phyloP scores from a whole-genome alignment of 176 grass and related monocot species.

The Phragmites australis region DNA sequence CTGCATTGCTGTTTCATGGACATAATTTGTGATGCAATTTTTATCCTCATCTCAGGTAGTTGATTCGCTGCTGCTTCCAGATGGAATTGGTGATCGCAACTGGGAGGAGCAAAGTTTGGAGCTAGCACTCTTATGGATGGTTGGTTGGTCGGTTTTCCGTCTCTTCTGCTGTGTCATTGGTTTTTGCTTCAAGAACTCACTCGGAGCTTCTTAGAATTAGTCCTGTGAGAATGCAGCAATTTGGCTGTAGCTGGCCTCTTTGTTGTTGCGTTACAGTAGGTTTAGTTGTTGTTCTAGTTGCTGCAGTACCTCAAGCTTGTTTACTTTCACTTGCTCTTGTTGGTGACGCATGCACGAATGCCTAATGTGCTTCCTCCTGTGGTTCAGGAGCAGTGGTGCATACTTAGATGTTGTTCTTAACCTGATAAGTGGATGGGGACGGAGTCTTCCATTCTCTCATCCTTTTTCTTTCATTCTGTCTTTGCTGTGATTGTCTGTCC shows the following conservation, averaged over 20 bases:
- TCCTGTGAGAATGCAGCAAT: slow-evolving; percentile 40
- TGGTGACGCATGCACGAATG: slow-evolving; percentile 43
- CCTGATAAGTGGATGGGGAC: slow-evolving; percentile 41
- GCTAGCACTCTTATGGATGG: slow-evolving; percentile 12
- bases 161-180: slow-evolving; percentile 46
- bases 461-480: background rate
- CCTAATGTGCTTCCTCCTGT: slow-evolving; percentile 35
- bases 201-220: slow-evolving; percentile 40
- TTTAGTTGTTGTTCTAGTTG: slow-evolving; percentile 46
- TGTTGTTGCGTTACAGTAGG: slow-evolving; percentile 53
- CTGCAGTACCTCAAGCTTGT: slow-evolving; percentile 43
- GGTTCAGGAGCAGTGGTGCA: slow-evolving; percentile 35
- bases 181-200: slow-evolving; percentile 64
- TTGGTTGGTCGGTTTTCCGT: slow-evolving; percentile 48
- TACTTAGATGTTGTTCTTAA: slow-evolving; percentile 30
- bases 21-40: background rate
- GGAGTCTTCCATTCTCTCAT: too few relatives aligned
- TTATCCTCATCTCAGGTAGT: background rate
- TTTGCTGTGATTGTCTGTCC: slow-evolving; percentile 30
- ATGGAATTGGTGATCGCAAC: background rate
- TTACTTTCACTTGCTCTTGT: slow-evolving; percentile 43
- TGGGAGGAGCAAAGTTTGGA: slow-evolving; percentile 33
- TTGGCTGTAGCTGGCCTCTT: slow-evolving; percentile 31
- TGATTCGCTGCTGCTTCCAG: background rate
- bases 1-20: slow-evolving; percentile 18